Evolutionary conservation across 1,284 basidiomycete species (phyloP).

Genomic region (Ceratobasidium theobromae): DNA sequence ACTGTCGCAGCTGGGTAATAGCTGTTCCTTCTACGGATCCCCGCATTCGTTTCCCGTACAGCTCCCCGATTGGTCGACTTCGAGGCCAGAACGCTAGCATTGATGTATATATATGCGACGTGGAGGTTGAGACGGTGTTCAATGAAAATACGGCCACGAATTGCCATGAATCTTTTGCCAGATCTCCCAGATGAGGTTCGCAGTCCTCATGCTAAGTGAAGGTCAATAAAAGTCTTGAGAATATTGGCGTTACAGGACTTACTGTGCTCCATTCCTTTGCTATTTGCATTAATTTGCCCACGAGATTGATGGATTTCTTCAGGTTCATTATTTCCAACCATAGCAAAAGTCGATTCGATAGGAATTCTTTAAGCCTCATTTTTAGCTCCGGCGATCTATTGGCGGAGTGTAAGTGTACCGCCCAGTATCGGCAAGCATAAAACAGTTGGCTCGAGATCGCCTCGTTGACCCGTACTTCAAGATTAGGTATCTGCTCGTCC

Average conservation of each 20-base stretch:
- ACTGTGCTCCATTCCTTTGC: not conserved
- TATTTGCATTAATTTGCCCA: not conserved
- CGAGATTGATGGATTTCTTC: not conserved
- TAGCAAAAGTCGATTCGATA: not conserved
- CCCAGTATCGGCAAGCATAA: constrained; percentile 3
- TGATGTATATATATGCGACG: constrained; percentile 12
- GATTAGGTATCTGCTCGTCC: not conserved
- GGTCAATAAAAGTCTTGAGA: not conserved
- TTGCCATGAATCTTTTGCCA: not conserved
- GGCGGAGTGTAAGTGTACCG: not conserved
- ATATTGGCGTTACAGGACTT: not conserved
- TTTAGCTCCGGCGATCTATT: not conserved
- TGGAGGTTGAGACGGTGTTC: not conserved
- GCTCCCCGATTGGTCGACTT: not conserved
- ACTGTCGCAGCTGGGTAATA: not conserved
- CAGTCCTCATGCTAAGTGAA: not conserved
- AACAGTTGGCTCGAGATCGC: not conserved
- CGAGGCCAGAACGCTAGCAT: not conserved
- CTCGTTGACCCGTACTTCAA: not conserved
- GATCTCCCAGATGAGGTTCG: not conserved
- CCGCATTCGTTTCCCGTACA: not conserved
- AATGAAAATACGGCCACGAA: not conserved
- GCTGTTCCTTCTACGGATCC: not conserved
- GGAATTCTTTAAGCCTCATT: not conserved
- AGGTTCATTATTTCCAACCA: constrained; percentile 23